A percentile compares a stretch with the other conserved stretches of the same genome.
Evolutionary conservation across 768 basidiomycete species (phyloP).

Genomic region (Pulveroboletus sp.): DNA sequence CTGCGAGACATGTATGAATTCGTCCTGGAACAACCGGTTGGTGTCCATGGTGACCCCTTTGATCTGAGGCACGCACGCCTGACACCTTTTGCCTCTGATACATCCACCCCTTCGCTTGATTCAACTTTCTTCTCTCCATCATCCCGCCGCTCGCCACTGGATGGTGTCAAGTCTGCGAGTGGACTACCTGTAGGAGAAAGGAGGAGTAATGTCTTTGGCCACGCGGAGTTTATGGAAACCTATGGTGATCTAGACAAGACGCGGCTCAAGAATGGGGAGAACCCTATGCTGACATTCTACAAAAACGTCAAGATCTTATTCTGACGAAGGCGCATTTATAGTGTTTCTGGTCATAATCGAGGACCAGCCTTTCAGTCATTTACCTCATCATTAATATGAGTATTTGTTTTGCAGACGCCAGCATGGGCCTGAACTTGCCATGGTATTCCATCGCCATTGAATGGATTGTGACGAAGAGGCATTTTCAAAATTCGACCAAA

Average conservation of each 20-base stretch:
- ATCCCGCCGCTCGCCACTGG: conserved; percentile 55
- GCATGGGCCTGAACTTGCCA: no score
- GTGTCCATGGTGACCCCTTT: conserved; percentile 15
- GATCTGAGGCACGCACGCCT: conserved; percentile 35
- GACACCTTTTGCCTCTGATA: conserved; percentile 51
- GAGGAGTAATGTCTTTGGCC: conserved; percentile 81
- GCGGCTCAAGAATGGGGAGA: conserved; percentile 74
- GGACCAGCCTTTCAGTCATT: neutral
- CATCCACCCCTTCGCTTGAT: conserved; percentile 52
- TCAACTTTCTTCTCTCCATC: conserved; percentile 66
- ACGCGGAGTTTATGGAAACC: conserved; percentile 84
- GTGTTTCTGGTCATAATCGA: neutral
- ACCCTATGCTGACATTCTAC: conserved; percentile 87
- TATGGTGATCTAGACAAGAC: conserved; percentile 79
- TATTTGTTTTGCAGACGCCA: neutral
- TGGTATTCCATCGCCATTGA: no score
- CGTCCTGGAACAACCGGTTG: conserved; percentile 61
- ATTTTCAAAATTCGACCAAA: no score
- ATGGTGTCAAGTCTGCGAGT: conserved; percentile 72
- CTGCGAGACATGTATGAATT: conserved; percentile 90
- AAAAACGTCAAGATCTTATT: conserved; percentile 94
- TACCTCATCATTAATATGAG: neutral
- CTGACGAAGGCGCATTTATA: conserved; percentile 32
- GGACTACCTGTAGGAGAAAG: conserved; percentile 79
- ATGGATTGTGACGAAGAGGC: neutral